Conservation (phyloP, 1,284 basidiomycete species). For the Ceratobasidium sp. region DNA sequence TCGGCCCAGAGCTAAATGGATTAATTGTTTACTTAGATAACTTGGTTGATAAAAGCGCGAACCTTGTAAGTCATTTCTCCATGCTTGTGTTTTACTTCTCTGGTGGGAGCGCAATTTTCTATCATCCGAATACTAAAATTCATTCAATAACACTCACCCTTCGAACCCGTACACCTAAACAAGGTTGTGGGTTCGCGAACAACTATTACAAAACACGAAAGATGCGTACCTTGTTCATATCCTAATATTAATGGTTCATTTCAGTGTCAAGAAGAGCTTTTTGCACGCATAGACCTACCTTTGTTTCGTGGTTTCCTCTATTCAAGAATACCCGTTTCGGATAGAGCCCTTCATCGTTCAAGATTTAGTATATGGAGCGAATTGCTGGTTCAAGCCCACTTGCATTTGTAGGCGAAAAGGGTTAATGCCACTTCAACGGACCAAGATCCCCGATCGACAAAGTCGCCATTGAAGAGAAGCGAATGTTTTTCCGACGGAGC, state of each 20-base stretch:
- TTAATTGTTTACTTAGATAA: constrained; percentile 4
- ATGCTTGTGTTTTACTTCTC: constrained; percentile 92
- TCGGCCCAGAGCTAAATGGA: constrained; percentile 84
- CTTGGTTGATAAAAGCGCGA: constrained; percentile 21
- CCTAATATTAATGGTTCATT: constrained; percentile 48
- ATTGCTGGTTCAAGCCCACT: constrained; percentile 46
- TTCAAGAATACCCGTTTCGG: constrained; percentile 89
- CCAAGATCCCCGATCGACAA: constrained; percentile 98
- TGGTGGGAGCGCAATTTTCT: neutral
- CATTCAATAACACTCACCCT: constrained; percentile 53
- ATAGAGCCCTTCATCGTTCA: constrained; percentile 73
- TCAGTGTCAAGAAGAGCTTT: neutral
- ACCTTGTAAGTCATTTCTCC: constrained; percentile 91
- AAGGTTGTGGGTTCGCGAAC: no score
- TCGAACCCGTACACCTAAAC: constrained; percentile 94
- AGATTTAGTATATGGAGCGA: no score
- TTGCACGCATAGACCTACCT: constrained; percentile 46
- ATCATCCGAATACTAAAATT: neutral
- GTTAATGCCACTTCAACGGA: constrained; percentile 95
- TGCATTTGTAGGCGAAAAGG: constrained; percentile 95
- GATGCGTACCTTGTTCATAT: constrained; percentile 65
- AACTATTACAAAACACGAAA: neutral
- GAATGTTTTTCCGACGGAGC: constrained; percentile 82
- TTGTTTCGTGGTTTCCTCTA: constrained; percentile 96
- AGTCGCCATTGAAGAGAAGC: constrained; percentile 93